Percentiles rank a stretch among this genome's conserved stretches.
These are phyloP conservation scores for Mucor mucedo DNA, from an alignment of 371 early-diverging fungal genomes.

Conservation along the genomic window DNA sequence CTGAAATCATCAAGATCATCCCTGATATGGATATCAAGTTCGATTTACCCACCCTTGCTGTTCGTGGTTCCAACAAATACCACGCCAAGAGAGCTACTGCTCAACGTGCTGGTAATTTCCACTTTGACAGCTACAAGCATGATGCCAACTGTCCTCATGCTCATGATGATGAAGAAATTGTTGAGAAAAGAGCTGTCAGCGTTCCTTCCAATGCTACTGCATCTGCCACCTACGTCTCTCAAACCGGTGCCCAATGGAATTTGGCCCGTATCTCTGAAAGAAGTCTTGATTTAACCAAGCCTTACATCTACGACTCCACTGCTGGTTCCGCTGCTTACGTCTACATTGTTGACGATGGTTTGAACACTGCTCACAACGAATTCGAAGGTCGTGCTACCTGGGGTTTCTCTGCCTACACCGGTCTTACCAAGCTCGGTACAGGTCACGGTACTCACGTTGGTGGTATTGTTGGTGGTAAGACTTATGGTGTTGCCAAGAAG, in stretches of 20 bases:
- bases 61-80: background rate
- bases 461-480: slow-evolving; percentile 30
- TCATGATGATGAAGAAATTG: background rate
- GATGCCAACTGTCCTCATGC: slow-evolving; percentile 25
- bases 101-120: slow-evolving; percentile 19
- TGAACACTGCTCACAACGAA: slow-evolving; percentile 63
- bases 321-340: slow-evolving; percentile 58
- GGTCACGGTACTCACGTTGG: slow-evolving; percentile 88
- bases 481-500: no score
- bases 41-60: slow-evolving; percentile 29
- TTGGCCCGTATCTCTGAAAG: no score
- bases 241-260: no score
- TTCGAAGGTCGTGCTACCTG: slow-evolving; percentile 93
- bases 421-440: no score
- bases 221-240: background rate
- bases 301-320: no score
- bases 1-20: slow-evolving; percentile 38
- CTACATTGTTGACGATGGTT: slow-evolving; percentile 86
- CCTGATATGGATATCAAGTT: slow-evolving; percentile 47
- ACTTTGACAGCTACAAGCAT: slow-evolving; percentile 21
- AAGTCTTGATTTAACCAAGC: no score
- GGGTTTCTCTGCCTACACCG: slow-evolving; percentile 89
- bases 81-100: slow-evolving; percentile 26
- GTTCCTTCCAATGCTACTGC: background rate
- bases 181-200: slow-evolving; percentile 9